Evolutionary conservation across 257 asterid species (phyloP), one percentile per base, ranked within the genome.

Genomic region (Dorcoceras hygrometricum): DNA sequence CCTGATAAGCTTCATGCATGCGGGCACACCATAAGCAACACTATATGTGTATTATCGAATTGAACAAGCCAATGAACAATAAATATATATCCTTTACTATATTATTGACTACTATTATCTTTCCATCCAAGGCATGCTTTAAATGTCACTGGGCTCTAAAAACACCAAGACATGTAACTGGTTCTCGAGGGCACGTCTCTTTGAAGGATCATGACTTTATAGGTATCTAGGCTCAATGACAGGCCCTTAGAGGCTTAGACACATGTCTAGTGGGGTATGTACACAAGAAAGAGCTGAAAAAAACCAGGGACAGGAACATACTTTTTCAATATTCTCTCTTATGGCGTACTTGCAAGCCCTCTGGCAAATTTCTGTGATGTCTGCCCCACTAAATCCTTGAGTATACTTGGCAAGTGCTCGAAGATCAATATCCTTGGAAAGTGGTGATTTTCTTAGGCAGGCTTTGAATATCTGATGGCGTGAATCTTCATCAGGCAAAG

Each of bases 371-470:
- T 80, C 88, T 0, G 86, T 85, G 70, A 85, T 85, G 63, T 85
- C 88, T 4, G 88, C 89, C 6, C 91, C 91, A 59, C 91, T 86
- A 55, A 79, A 86, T 14, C 89, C 91, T 55, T 86, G 87, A 22
- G 89, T 86, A 48, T 80, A 81, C 72, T 80, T 77, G 54, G 89
- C 89, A 72, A 85, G 85, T 53, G 81, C 85, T 68, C 79, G 78
- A 31, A 85, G 67, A 57, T 85, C 85, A 57, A 85, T 55, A 43
- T 76, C 86, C 66, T 81, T 80, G 58, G 80, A 73, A 65, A 85
- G 80, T 14, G 89, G 91, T 6, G 89, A 85, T 78, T 85, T 85
- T 43, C 91, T 77, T 58, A 85, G 83, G 77, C 85, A 81, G 18
- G 91, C 76, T 63, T 79, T 81, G 82, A 85, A 82, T 53, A 82